Base-by-base conservation (phyloP, 2,329 filamentous ascomycete species). In the Pseudocercospora fuligena region DNA sequence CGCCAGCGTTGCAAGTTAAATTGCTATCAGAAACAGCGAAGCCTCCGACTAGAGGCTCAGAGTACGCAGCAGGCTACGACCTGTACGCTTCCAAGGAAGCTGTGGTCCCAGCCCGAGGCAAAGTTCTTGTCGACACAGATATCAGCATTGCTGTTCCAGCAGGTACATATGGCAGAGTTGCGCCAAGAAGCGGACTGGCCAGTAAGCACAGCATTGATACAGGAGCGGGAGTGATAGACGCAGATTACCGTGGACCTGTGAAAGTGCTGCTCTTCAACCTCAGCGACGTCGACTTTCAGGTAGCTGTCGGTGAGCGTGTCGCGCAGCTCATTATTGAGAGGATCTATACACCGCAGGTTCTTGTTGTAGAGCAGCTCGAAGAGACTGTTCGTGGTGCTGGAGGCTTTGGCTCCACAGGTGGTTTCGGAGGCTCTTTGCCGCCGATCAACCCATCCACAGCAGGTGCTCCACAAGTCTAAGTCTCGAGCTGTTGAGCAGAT, bases 261-360 rank as follows among this genome's bases (percentile, higher is more conserved):
- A 97, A 96, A 84, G 91, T 99, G 27, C 86, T 99, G 72, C 87
- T 99, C 61, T 98, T 98, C 81, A 99, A 99, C 83, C 90, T 97
- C 80, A 87, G 86, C 60, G 93, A 97, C 60, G 81, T 82, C 47
- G 93, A 97, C 78, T 98, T 96, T 77, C 84, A 82, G 53, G 84
- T 99, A 72, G 90, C 90, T 76, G 89, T 91, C 77, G 94, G 94
- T 59, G 95, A 99, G 80, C 90, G 95, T 61, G 84, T 99, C 76
- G 96, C 95, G 49, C 95, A 99, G 85, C 86, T 99, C 73, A 89
- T 99, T 71, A 84, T 99, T 64, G 95, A 99, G 86, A 89, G 93
- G 79, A 97, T 98, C 76, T 94, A 92, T 76, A 98, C 94, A 29
- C 94, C 95, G 2, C 92, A 96, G 56, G 91, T 99, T 5, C 81